Percentiles rank a stretch among this genome's conserved stretches.
These are phyloP conservation scores for Sclerotiophoma versabilis DNA, from an alignment of 2,329 filamentous ascomycete genomes.

Conservation along the genomic window DNA sequence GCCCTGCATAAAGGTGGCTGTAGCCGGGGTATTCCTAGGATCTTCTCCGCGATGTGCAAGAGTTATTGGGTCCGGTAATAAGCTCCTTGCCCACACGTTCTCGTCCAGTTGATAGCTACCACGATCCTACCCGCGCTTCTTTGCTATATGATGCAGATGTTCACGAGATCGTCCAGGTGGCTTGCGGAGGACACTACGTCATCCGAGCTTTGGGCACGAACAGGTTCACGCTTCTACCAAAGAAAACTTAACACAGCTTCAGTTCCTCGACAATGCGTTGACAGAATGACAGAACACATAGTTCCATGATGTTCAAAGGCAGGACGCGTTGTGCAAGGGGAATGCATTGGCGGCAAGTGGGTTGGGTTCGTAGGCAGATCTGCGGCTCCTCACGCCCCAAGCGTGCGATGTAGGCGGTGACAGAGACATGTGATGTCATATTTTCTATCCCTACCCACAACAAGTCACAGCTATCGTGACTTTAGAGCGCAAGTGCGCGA, in stretches of 20 bases:
- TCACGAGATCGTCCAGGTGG: constrained; percentile 22
- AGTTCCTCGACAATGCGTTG: too few relatives aligned
- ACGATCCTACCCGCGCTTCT: background rate
- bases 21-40: background rate
- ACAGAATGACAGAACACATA: background rate
- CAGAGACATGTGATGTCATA: constrained; percentile 13
- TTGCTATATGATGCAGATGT: constrained; percentile 21
- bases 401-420: constrained; percentile 9
- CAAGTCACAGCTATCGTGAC: constrained; percentile 17
- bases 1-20: background rate
- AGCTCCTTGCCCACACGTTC: background rate
- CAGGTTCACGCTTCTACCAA: background rate
- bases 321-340: background rate
- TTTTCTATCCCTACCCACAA: background rate
- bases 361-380: background rate
- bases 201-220: background rate
- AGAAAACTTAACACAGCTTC: too few relatives aligned
- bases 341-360: background rate
- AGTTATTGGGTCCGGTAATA: background rate
- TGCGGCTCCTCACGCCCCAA: background rate
- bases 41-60: background rate
- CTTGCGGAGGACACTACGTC: constrained; percentile 6
- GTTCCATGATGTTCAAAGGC: background rate
- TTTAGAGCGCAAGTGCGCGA: constrained; percentile 10
- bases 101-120: background rate